A percentile compares a stretch with the other conserved stretches of the same genome.
Evolutionary conservation across 345 rosid genomes (phyloP).

Genomic region (Limnanthes douglasii): DNA sequence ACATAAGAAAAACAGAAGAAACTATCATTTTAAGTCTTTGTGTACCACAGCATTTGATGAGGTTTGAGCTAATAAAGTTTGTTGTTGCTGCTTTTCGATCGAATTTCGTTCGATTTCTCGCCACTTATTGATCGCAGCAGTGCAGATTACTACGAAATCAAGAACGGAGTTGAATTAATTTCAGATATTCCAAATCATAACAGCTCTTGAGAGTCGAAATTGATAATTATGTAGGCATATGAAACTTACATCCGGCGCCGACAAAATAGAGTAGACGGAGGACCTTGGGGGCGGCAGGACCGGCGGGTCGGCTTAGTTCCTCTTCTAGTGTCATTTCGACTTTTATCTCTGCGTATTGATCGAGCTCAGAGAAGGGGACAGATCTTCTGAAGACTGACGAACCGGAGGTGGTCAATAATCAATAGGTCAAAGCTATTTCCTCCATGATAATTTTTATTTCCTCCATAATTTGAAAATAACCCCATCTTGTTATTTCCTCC

Average conservation of each 20-base stretch:
- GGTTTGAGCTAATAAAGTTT: conserved; percentile 8
- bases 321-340: too few species aligned
- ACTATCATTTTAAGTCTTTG: conserved; percentile 25
- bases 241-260: conserved; percentile 60
- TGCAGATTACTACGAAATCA: conserved; percentile 29
- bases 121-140: conserved; percentile 58
- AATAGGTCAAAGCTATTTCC: too few species aligned
- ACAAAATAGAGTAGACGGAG: conserved; percentile 43
- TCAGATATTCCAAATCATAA: neutral
- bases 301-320: too few species aligned
- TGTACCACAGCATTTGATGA: conserved; percentile 22
- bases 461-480: too few species aligned
- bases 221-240: neutral
- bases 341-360: too few species aligned
- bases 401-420: too few species aligned
- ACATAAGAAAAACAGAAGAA: conserved; percentile 1
- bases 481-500: too few species aligned
- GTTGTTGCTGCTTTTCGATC: conserved; percentile 19
- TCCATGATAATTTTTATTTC: too few species aligned
- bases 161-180: neutral
- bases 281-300: conserved; percentile 52
- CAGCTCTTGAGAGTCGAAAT: neutral
- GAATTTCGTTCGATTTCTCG: conserved; percentile 46
- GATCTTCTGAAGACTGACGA: too few species aligned
- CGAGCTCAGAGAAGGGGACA: too few species aligned